Evolutionary conservation across 75 land plant genomes (phyloP), one percentile per base, ranked within the genome.

Genomic region (Pinus tabuliformis): DNA sequence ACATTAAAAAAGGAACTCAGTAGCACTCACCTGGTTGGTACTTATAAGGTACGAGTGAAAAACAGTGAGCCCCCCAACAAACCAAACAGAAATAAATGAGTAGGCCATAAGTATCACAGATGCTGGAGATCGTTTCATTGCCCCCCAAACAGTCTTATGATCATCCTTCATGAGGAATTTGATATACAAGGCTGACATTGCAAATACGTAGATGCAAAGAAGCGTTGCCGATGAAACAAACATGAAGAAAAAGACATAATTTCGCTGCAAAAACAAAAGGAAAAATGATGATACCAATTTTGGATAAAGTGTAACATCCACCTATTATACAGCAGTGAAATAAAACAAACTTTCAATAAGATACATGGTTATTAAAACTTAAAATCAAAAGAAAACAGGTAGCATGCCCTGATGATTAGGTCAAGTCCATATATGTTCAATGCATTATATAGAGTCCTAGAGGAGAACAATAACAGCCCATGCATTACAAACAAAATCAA

Each of bases 21-120:
- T 30, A n/a, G 21, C 66, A 66, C 84, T 59, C 20, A 94, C 97
- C 95, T 91, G 94, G 63, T 94, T 94, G 39, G 83, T 88, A 64
- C 90, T 75, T 6, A 94, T 94, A 45, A 94, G 89, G 73, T 91
- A 94, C 65, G 87, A 77, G 72, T 94, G 97, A 76, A 94, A 94
- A 16, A 87, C 86, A 28, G 92, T 94, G 22, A 94, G 90, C 3
- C 97, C 97, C 16, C 97, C 94, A 78, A 94, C 97, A 86, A 94
- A 94, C 97, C 97, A 94, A 39, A 92, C 77, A 17, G 87, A 75
- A 57, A 94, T 64, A 58, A 94, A 94, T 75, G 87, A 86, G 74
- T 91, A 94, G 9, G 73, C 77, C 97, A 94, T 94, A 2, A 94
- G 78, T 26, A 85, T 57, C 17, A 88, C 88, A 12, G 97, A 88